phyloP scores from a whole-genome alignment of 495 filamentous ascomycete species.

The Penicillium fimorum region DNA sequence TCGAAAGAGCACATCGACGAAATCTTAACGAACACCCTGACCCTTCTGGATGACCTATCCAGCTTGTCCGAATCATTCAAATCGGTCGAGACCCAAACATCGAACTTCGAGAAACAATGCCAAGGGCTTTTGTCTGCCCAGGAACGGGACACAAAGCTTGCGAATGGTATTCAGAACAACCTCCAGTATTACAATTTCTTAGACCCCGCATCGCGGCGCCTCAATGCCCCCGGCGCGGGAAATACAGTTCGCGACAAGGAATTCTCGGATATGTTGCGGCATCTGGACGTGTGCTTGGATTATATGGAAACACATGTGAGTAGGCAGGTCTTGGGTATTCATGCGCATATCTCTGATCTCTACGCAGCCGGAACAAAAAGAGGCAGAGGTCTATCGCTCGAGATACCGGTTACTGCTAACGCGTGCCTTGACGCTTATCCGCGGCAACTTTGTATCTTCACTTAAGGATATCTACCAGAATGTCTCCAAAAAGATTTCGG shows the following conservation, averaged over 20 bases:
- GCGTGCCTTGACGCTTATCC: slow-evolving; percentile 73
- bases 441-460: slow-evolving; percentile 77
- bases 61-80: slow-evolving; percentile 79
- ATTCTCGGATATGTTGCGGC: slow-evolving; percentile 81
- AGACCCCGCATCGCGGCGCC: slow-evolving; percentile 80
- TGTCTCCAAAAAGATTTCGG: slow-evolving; percentile 66
- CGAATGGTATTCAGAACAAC: slow-evolving; percentile 78
- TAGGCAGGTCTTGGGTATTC: slow-evolving; percentile 10
- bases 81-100: slow-evolving; percentile 84
- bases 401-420: slow-evolving; percentile 69
- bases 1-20: slow-evolving; percentile 75
- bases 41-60: slow-evolving; percentile 69
- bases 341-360: slow-evolving; percentile 14
- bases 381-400: slow-evolving; percentile 77
- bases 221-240: slow-evolving; percentile 88
- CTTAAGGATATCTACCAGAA: slow-evolving; percentile 68
- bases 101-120: slow-evolving; percentile 86
- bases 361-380: slow-evolving; percentile 71
- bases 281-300: slow-evolving; percentile 81
- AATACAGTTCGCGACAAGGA: slow-evolving; percentile 76
- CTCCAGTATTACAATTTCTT: slow-evolving; percentile 89
- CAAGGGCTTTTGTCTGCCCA: slow-evolving; percentile 80
- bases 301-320: slow-evolving; percentile 84
- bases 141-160: slow-evolving; percentile 68
- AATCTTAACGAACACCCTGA: slow-evolving; percentile 73